Conservation (phyloP, 73 alveolate genomes). For the Symbiodinium natans region DNA sequence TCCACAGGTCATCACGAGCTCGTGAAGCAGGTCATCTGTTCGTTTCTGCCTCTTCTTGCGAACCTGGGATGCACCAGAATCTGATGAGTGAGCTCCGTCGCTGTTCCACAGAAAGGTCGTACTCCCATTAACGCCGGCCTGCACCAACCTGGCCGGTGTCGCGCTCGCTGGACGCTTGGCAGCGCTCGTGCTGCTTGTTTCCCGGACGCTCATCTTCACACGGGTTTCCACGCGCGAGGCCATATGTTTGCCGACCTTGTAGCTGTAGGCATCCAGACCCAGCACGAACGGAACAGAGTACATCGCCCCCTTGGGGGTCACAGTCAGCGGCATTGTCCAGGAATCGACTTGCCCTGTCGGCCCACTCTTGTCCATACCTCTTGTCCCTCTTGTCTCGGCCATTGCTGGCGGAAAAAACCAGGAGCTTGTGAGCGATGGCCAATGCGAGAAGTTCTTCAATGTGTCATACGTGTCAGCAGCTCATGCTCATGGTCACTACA, state of each 20-base stretch:
- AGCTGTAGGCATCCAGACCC: conserved; percentile 36
- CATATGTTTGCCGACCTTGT: conserved; percentile 24
- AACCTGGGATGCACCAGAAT: conserved; percentile 28
- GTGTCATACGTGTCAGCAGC: too few relatives aligned
- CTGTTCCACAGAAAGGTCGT: conserved; percentile 36
- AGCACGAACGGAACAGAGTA: conserved; percentile 49
- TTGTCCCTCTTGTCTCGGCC: too few relatives aligned
- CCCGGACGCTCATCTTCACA: not conserved
- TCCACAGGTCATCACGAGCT: conserved; percentile 41
- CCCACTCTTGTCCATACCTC: too few relatives aligned
- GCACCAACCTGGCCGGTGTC: conserved; percentile 16
- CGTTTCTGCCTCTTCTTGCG: conserved; percentile 58
- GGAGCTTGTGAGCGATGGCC: too few relatives aligned
- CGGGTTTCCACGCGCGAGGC: conserved; percentile 36
- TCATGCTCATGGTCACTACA: too few relatives aligned
- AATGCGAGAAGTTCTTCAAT: too few relatives aligned
- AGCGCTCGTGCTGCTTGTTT: not conserved
- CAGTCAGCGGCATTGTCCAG: conserved; percentile 50
- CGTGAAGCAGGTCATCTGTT: conserved; percentile 57
- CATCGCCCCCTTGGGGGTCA: conserved; percentile 56
- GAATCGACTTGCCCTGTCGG: too few relatives aligned
- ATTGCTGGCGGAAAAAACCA: too few relatives aligned
- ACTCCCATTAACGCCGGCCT: conserved; percentile 44
- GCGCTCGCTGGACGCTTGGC: not conserved
- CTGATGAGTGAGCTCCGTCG: conserved; percentile 15